phyloP scores from a whole-genome alignment of 2,329 filamentous ascomycete species.

The Colletotrichum endophyticum region DNA sequence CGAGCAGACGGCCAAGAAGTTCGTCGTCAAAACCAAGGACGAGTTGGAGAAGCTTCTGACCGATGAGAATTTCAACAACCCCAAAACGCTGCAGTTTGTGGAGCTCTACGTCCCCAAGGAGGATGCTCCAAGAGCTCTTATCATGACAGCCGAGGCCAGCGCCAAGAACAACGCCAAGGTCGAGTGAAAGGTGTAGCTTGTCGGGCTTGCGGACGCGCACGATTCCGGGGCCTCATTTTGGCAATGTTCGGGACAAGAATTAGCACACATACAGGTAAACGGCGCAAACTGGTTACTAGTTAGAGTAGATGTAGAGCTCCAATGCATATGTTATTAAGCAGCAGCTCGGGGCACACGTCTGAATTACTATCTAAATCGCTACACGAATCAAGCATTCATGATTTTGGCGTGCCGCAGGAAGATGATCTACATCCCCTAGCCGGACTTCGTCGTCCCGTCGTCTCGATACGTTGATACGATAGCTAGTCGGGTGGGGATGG shows the following conservation, averaged over 20 bases:
- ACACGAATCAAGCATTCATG: neutral
- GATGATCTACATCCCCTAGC: neutral
- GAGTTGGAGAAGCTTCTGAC: constrained; percentile 70
- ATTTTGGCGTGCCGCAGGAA: neutral
- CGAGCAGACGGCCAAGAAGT: constrained; percentile 63
- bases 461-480: neutral
- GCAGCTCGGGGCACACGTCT: neutral
- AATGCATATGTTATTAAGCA: neutral
- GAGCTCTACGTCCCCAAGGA: constrained; percentile 82
- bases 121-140: constrained; percentile 75
- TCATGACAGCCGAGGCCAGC: constrained; percentile 72
- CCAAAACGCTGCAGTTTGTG: constrained; percentile 69
- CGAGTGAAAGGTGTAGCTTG: constrained; percentile 22
- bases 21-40: constrained; percentile 71
- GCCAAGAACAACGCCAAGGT: constrained; percentile 68
- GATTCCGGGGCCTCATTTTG: neutral
- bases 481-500: too few relatives aligned
- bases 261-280: neutral
- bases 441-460: neutral
- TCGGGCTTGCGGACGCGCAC: neutral
- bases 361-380: neutral
- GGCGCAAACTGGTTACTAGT: neutral
- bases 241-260: neutral
- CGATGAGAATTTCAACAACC: constrained; percentile 67
- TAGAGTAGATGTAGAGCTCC: neutral